Conservation (phyloP, 768 basidiomycete genomes). For the Symmetrospora coprosmae region DNA sequence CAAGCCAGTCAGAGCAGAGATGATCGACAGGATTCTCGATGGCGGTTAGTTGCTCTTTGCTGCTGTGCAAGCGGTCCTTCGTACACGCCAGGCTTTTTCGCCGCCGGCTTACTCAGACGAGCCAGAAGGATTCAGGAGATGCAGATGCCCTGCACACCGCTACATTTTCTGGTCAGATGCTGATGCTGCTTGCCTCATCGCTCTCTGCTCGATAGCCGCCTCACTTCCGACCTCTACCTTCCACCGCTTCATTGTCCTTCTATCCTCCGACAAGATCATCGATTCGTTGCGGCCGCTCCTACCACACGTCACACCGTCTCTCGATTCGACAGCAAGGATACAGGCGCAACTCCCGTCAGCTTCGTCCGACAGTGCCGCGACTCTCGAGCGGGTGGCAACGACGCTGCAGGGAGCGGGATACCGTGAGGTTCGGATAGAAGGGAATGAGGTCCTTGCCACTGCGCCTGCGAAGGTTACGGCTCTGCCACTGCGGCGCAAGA, state of each 20-base stretch:
- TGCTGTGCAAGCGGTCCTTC: too few relatives aligned
- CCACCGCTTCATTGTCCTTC: conserved; percentile 8
- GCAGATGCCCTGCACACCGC: too few relatives aligned
- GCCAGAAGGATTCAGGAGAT: too few relatives aligned
- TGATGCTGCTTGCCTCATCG: background rate
- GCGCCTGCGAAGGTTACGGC: conserved; percentile 8
- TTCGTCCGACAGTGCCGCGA: background rate
- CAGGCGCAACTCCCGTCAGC: background rate
- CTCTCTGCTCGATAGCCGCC: background rate
- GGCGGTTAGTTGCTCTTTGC: background rate
- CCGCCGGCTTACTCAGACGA: background rate
- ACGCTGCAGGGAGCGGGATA: conserved; percentile 8
- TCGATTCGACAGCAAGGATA: background rate
- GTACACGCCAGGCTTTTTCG: too few relatives aligned
- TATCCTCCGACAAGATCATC: background rate
- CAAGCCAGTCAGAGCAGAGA: conserved; percentile 7
- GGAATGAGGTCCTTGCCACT: conserved; percentile 11
- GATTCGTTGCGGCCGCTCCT: background rate
- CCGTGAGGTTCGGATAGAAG: conserved; percentile 5
- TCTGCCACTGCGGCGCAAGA: conserved; percentile 17
- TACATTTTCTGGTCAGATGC: too few relatives aligned
- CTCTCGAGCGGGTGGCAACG: background rate
- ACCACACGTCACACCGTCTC: conserved; percentile 4
- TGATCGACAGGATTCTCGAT: conserved; percentile 18
- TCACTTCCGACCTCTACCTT: background rate